Percentiles rank a stretch among this genome's conserved stretches.
Evolutionary conservation across 257 asterid genomes (phyloP).

Genomic region (Leonotis leonurus): DNA sequence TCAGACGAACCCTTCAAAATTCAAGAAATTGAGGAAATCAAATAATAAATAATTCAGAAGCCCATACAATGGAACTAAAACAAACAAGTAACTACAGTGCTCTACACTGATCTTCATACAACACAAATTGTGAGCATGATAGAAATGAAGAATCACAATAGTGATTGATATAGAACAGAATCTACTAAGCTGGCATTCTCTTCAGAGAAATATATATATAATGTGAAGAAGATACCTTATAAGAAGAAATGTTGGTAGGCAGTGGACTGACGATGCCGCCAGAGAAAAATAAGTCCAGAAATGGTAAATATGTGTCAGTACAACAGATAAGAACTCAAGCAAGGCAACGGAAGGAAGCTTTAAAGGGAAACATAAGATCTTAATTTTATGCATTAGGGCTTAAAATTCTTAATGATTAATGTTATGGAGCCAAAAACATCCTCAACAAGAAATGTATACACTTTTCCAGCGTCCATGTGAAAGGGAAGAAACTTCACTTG

Average conservation of each 20-base stretch:
- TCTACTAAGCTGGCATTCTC: background rate
- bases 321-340: slow-evolving; percentile 11
- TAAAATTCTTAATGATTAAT: background rate
- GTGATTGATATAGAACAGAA: background rate
- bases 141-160: background rate
- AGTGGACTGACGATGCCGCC: slow-evolving; percentile 57
- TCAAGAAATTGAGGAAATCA: slow-evolving; percentile 22
- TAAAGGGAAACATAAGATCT: background rate
- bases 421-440: background rate
- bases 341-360: slow-evolving; percentile 1
- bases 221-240: slow-evolving; percentile 53
- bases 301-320: slow-evolving; percentile 18
- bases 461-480: too few relatives aligned
- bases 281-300: slow-evolving; percentile 11
- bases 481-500: background rate
- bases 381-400: background rate
- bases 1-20: slow-evolving; percentile 88
- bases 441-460: background rate
- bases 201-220: background rate
- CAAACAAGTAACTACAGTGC: background rate
- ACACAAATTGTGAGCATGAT: background rate
- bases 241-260: slow-evolving; percentile 84
- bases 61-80: background rate
- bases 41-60: slow-evolving; percentile 3
- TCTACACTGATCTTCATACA: background rate